These are phyloP conservation scores for Penicillium arizonense DNA, from an alignment of 495 filamentous ascomycete genomes.

Conservation along the genomic window DNA sequence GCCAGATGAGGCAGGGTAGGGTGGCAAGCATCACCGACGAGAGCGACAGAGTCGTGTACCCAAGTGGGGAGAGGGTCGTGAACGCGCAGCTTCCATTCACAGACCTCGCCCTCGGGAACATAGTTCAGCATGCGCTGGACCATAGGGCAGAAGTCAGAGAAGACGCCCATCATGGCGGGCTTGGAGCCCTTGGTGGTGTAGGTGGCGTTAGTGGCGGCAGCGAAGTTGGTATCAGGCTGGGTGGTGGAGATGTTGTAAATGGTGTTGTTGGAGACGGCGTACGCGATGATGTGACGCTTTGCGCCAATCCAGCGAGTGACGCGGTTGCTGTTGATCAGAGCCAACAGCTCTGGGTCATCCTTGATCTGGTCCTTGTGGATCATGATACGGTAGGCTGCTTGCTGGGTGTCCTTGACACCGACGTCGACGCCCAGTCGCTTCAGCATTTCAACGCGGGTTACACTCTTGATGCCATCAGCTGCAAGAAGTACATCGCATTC, in stretches of 20 bases:
- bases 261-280: slow-evolving; percentile 68
- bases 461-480: slow-evolving; percentile 71
- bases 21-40: slow-evolving; percentile 78
- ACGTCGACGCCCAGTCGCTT: slow-evolving; percentile 50
- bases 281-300: slow-evolving; percentile 79
- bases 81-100: slow-evolving; percentile 75
- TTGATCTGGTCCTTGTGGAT: slow-evolving; percentile 65
- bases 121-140: slow-evolving; percentile 71
- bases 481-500: slow-evolving; percentile 69
- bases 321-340: slow-evolving; percentile 61
- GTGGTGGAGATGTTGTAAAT: slow-evolving; percentile 79
- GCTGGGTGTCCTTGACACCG: slow-evolving; percentile 66
- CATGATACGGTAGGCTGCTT: slow-evolving; percentile 87
- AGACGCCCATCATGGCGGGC: slow-evolving; percentile 63
- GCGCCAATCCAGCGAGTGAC: slow-evolving; percentile 79
- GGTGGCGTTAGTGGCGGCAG: slow-evolving; percentile 66
- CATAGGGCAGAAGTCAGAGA: slow-evolving; percentile 67
- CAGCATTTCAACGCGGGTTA: slow-evolving; percentile 62
- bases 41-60: slow-evolving; percentile 63
- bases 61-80: slow-evolving; percentile 70
- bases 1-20: slow-evolving; percentile 74
- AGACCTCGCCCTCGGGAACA: slow-evolving; percentile 78
- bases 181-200: slow-evolving; percentile 77
- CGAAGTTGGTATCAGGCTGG: slow-evolving; percentile 74
- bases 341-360: slow-evolving; percentile 64